Evolutionary conservation across 495 filamentous ascomycete genomes (phyloP).

Genomic region (Zalerion maritima): DNA sequence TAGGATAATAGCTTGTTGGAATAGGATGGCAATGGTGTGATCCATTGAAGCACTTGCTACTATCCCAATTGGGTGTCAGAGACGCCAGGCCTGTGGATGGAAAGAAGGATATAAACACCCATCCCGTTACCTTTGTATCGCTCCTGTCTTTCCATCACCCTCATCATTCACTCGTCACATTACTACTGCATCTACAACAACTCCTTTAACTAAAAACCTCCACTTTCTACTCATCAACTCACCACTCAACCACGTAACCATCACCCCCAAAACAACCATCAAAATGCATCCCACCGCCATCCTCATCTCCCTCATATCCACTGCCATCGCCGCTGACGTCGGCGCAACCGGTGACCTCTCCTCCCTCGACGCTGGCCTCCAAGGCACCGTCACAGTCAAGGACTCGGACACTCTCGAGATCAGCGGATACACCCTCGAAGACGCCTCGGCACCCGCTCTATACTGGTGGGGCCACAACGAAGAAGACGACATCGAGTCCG

Average conservation of each 20-base stretch:
- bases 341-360: slow-evolving; percentile 6
- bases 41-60: no score
- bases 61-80: no score
- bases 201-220: no score
- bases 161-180: no score
- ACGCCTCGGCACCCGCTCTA: slow-evolving; percentile 11
- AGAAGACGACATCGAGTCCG: slow-evolving; percentile 4
- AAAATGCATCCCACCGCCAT: slow-evolving; percentile 1
- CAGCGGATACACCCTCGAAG: slow-evolving; percentile 8
- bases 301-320: background rate
- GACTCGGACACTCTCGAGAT: slow-evolving; percentile 6
- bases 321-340: slow-evolving; percentile 2
- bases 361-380: slow-evolving; percentile 9
- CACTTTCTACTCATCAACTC: background rate
- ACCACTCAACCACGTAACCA: no score
- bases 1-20: no score
- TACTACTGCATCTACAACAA: no score
- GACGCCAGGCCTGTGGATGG: no score
- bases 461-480: slow-evolving; percentile 13
- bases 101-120: no score
- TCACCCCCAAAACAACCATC: slow-evolving; percentile 2
- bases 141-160: no score
- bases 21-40: no score
- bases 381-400: slow-evolving; percentile 6
- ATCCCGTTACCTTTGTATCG: no score